Evolutionary conservation across 2,329 filamentous ascomycete species (phyloP).

Genomic region (Botryosphaeria dothidea): DNA sequence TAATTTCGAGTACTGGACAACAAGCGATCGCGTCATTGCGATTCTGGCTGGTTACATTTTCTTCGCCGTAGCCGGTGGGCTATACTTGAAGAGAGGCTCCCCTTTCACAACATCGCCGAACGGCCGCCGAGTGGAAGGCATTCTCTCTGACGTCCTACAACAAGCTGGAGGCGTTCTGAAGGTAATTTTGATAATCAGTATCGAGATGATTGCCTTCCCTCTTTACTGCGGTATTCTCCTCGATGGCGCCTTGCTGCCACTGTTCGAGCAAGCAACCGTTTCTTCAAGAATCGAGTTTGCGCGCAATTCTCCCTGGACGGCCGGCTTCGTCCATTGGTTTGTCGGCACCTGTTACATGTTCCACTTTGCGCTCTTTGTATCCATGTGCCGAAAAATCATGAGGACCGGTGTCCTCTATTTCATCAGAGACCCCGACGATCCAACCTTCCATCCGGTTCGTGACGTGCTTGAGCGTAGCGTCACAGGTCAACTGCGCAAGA

Average conservation of each 20-base stretch:
- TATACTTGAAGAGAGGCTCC: constrained; percentile 75
- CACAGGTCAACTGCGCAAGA: constrained; percentile 90
- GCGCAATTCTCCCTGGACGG: constrained; percentile 77
- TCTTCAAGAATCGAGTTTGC: constrained; percentile 78
- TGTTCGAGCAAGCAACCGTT: constrained; percentile 81
- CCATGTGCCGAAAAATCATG: constrained; percentile 98
- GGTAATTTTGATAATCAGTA: constrained; percentile 96
- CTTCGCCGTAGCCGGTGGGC: constrained; percentile 69
- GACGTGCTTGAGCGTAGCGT: constrained; percentile 94
- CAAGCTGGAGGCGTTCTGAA: constrained; percentile 98
- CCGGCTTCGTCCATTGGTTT: constrained; percentile 98
- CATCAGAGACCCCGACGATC: constrained; percentile 96
- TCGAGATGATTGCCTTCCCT: constrained; percentile 97
- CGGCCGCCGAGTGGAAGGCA: constrained; percentile 65
- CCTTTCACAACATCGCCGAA: constrained; percentile 63
- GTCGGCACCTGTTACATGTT: constrained; percentile 99
- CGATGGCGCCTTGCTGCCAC: constrained; percentile 81
- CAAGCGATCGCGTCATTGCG: constrained; percentile 65
- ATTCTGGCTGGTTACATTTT: constrained; percentile 80
- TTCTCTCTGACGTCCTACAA: constrained; percentile 77
- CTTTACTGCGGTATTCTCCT: constrained; percentile 92
- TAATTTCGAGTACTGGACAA: constrained; percentile 44
- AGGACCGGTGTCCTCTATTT: constrained; percentile 94
- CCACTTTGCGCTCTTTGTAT: constrained; percentile 96
- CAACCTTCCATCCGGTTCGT: constrained; percentile 95